Evolutionary conservation across 257 asterid species (phyloP).

Genomic region (Nicotiana attenuata): DNA sequence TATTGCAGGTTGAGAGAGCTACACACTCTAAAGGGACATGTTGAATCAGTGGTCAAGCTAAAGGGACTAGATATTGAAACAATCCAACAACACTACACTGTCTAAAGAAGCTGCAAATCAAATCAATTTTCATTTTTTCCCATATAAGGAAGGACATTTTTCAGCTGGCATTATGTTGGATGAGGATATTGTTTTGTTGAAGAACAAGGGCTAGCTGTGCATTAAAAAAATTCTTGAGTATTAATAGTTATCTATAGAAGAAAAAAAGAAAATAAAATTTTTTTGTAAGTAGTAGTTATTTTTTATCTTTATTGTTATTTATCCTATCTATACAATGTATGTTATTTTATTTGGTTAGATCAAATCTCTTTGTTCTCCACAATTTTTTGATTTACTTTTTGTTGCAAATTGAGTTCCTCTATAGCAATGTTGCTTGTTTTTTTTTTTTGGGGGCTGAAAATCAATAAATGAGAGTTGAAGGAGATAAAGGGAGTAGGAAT

Average conservation of each 20-base stretch:
- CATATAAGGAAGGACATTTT: background rate
- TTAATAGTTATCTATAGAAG: background rate
- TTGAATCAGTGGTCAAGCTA: slow-evolving; percentile 65
- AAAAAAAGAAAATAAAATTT: background rate
- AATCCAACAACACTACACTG: slow-evolving; percentile 62
- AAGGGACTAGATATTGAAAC: slow-evolving; percentile 66
- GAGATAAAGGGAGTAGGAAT: background rate
- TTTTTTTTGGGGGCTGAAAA: background rate
- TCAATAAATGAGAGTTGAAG: background rate
- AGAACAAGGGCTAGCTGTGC: background rate
- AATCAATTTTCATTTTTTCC: background rate
- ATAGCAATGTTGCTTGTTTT: background rate
- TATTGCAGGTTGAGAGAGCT: slow-evolving; percentile 64
- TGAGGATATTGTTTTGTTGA: background rate
- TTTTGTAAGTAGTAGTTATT: background rate
- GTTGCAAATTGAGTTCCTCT: background rate
- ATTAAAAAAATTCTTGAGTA: background rate
- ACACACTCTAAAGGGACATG: slow-evolving; percentile 80
- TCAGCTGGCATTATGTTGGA: background rate
- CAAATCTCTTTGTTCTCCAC: background rate
- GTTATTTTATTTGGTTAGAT: background rate
- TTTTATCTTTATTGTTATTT: background rate
- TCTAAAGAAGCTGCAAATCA: slow-evolving; percentile 18
- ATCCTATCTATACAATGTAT: background rate
- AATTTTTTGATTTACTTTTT: background rate